Base-by-base conservation (phyloP, 257 asterid genomes). In the Asclepias syriaca region DNA sequence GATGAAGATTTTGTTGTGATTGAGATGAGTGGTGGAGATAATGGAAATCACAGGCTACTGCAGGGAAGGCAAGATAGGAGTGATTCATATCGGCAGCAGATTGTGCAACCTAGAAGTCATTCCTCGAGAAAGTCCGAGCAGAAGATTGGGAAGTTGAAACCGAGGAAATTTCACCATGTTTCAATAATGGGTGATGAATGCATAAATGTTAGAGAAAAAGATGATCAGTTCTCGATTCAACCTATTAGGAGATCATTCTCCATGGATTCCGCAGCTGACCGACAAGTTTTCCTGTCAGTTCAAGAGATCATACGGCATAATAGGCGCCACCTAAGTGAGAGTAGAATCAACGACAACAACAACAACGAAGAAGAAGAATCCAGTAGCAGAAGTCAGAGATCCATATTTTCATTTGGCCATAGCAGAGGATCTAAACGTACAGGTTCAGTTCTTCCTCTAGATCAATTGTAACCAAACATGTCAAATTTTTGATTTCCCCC, bases 141-240 rank as follows among this genome's bases (percentile, higher is more conserved):
- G 53, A 80, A 80, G 74, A 12, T 63, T 54, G 69, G 77, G 29
- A 77, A 77, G 74, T 37, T 66, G 11, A 85, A 87, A 59, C 66
- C 61, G 0, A 81, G 85, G 46, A 86, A 87, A 58, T 77, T 66
- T 51, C 90, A 80, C 27, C 90, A 77, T 57, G 83, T 74, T 78
- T 89, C 97, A n/a, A 84, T 87, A 39, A 90, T 92, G 96, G 98
- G 96, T 29, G 98, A 90, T 72, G 96, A 88, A 70, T 85, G 89
- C 53, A 83, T 89, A 6, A 51, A 84, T 72, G 82, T 82, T 16
- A 80, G 92, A 49, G 88, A 73, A 34, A 81, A 80, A 51, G 91
- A 88, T 46, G 82, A 85, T 39, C 91, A 84, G 48, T 88, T 92
- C 65, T 39, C 80, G 12, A 49, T 88, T 46, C 85, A 87, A 76